These are phyloP conservation scores for Austropuccinia psidii DNA, from an alignment of 1,284 basidiomycete species.

Conservation along the genomic window DNA sequence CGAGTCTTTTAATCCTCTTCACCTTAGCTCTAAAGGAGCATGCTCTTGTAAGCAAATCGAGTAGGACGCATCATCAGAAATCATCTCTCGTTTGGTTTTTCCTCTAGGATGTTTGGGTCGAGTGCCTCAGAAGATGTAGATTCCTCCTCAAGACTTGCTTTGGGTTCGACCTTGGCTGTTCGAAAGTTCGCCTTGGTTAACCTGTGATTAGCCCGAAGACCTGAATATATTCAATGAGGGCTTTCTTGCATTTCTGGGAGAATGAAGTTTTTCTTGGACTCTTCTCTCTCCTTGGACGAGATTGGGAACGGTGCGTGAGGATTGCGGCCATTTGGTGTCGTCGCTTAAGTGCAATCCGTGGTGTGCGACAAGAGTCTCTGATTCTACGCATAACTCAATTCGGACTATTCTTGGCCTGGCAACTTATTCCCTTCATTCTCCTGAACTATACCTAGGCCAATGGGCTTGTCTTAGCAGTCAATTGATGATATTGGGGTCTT, in stretches of 20 bases:
- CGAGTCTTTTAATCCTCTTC: slow-evolving; percentile 9
- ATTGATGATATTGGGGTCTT: no score
- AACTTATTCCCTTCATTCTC: no score
- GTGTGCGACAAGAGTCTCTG: background rate
- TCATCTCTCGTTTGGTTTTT: background rate
- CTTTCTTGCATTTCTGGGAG: background rate
- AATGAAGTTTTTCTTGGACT: no score
- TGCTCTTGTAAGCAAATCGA: slow-evolving; percentile 12
- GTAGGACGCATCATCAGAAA: slow-evolving; percentile 18
- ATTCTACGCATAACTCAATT: slow-evolving; percentile 13
- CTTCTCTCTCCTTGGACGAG: background rate
- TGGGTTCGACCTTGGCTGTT: no score
- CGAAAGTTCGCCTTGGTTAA: no score
- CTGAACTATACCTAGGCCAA: no score
- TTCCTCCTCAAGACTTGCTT: no score
- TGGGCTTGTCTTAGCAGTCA: no score
- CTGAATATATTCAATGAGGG: background rate
- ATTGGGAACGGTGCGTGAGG: slow-evolving; percentile 10
- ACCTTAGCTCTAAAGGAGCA: background rate
- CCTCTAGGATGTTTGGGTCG: background rate
- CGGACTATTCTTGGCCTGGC: slow-evolving; percentile 20
- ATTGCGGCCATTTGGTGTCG: background rate
- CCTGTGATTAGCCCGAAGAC: background rate
- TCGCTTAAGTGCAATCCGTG: slow-evolving; percentile 13
- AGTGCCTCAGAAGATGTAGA: no score